These are phyloP conservation scores for Lactarius tabidus DNA, from an alignment of 768 basidiomycete genomes.

Conservation along the genomic window DNA sequence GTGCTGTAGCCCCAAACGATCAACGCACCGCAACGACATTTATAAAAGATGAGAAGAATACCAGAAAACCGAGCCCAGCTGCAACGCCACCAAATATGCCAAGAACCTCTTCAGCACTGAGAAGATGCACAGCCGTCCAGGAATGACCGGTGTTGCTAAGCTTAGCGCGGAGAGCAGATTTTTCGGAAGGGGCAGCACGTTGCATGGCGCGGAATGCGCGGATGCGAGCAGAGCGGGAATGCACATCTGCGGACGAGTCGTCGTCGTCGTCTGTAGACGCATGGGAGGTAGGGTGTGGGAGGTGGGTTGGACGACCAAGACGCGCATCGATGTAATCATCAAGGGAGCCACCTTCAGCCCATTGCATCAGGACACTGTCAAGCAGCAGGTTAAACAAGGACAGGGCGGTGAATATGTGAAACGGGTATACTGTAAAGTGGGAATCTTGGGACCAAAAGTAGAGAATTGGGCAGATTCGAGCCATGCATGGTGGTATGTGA, in stretches of 20 bases:
- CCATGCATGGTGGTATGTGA: slow-evolving; percentile 96
- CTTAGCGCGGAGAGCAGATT: slow-evolving; percentile 54
- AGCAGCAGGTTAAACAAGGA: not conserved
- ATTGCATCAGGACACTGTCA: slow-evolving; percentile 82
- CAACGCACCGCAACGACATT: not conserved
- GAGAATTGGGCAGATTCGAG: slow-evolving; percentile 84
- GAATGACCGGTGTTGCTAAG: slow-evolving; percentile 38
- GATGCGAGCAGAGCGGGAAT: slow-evolving; percentile 67
- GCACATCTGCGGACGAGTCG: slow-evolving; percentile 23
- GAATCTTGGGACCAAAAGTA: slow-evolving; percentile 81
- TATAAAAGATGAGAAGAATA: slow-evolving; percentile 36
- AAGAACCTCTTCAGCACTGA: slow-evolving; percentile 80
- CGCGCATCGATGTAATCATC: slow-evolving; percentile 85
- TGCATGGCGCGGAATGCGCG: slow-evolving; percentile 71
- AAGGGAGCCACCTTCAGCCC: slow-evolving; percentile 85
- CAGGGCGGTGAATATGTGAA: not conserved
- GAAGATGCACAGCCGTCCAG: slow-evolving; percentile 76
- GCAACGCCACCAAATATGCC: slow-evolving; percentile 81
- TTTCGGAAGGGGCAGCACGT: slow-evolving; percentile 58
- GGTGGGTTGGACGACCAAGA: slow-evolving; percentile 47
- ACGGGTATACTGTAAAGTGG: slow-evolving; percentile 71
- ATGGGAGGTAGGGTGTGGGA: slow-evolving; percentile 34
- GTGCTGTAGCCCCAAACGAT: slow-evolving; percentile 46
- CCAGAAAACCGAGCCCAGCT: slow-evolving; percentile 83
- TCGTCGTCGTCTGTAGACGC: slow-evolving; percentile 37